Percentiles rank a stretch among this genome's conserved stretches.
phyloP scores from a whole-genome alignment of 805 yeast species.

The Sugiyamaella smithiae region DNA sequence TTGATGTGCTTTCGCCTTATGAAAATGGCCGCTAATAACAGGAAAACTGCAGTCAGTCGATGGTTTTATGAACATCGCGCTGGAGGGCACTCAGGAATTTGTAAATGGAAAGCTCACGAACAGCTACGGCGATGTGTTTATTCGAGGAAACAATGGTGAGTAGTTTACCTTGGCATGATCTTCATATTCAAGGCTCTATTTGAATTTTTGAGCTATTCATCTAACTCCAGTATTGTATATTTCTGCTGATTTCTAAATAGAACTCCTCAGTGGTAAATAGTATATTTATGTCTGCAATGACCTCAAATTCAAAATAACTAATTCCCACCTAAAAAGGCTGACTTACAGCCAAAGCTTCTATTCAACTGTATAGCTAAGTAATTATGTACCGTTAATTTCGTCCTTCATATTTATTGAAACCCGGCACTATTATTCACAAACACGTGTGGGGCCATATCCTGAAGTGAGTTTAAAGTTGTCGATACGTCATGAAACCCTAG shows the following conservation, averaged over 20 bases:
- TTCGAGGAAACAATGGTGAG: slow-evolving; percentile 83
- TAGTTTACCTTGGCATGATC: slow-evolving; percentile 23
- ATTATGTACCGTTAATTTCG: no score
- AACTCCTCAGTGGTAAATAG: background rate
- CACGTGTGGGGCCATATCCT: no score
- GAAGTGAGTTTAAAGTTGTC: no score
- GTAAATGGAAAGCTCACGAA: slow-evolving; percentile 49
- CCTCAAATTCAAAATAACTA: background rate
- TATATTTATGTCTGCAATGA: background rate
- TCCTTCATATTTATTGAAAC: no score
- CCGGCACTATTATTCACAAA: no score
- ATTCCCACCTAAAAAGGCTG: no score
- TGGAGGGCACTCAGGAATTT: slow-evolving; percentile 71
- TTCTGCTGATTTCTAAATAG: slow-evolving; percentile 6
- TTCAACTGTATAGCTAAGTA: no score
- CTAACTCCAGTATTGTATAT: slow-evolving; percentile 10
- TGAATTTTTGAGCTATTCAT: no score
- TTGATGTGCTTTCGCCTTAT: no score
- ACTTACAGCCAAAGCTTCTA: no score
- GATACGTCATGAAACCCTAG: no score
- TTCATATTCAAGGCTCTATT: background rate
- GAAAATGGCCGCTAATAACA: slow-evolving; percentile 1
- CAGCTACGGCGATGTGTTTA: slow-evolving; percentile 72
- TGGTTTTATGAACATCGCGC: slow-evolving; percentile 93
- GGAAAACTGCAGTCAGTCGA: slow-evolving; percentile 74